Percentiles rank a stretch among this genome's conserved stretches.
Conservation (phyloP, 305 asterid species). For the Fraxinus paxiana region DNA sequence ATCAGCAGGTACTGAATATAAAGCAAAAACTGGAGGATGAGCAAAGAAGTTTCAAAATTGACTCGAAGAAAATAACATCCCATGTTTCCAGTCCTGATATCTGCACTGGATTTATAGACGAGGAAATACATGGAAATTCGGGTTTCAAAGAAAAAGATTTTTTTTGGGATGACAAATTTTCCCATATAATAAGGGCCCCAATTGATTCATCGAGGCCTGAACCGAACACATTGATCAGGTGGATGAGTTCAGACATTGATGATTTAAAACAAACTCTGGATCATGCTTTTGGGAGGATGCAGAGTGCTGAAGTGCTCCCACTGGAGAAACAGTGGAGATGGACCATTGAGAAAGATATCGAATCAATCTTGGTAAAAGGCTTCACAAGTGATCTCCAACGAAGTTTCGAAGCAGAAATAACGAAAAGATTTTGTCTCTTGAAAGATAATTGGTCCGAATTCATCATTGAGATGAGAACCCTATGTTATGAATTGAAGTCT, state of each 20-base stretch:
- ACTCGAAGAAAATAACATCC: slow-evolving; percentile 28
- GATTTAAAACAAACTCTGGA: slow-evolving; percentile 57
- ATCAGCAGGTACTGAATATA: slow-evolving; percentile 51
- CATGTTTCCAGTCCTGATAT: slow-evolving; percentile 40
- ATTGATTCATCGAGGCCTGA: slow-evolving; percentile 29
- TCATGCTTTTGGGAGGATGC: slow-evolving; percentile 60
- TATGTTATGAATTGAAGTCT: slow-evolving; percentile 34
- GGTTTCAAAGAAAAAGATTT: slow-evolving; percentile 17
- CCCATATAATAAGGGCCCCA: slow-evolving; percentile 10
- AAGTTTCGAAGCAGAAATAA: slow-evolving; percentile 31
- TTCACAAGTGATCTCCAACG: slow-evolving; percentile 36
- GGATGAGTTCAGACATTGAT: slow-evolving; percentile 64
- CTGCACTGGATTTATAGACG: slow-evolving; percentile 30
- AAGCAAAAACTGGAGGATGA: slow-evolving; percentile 57
- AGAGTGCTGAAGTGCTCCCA: slow-evolving; percentile 45
- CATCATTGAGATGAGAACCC: slow-evolving; percentile 29
- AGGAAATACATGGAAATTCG: slow-evolving; percentile 23
- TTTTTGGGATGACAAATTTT: slow-evolving; percentile 20
- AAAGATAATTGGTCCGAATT: slow-evolving; percentile 38
- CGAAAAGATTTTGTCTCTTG: slow-evolving; percentile 26
- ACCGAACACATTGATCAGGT: slow-evolving; percentile 38
- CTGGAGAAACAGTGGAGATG: slow-evolving; percentile 66
- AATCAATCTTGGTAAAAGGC: slow-evolving; percentile 40
- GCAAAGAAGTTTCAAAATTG: slow-evolving; percentile 23
- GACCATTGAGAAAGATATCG: slow-evolving; percentile 50